Base-by-base conservation (phyloP, 1,284 basidiomycete genomes). In the Naganishia sp. region DNA sequence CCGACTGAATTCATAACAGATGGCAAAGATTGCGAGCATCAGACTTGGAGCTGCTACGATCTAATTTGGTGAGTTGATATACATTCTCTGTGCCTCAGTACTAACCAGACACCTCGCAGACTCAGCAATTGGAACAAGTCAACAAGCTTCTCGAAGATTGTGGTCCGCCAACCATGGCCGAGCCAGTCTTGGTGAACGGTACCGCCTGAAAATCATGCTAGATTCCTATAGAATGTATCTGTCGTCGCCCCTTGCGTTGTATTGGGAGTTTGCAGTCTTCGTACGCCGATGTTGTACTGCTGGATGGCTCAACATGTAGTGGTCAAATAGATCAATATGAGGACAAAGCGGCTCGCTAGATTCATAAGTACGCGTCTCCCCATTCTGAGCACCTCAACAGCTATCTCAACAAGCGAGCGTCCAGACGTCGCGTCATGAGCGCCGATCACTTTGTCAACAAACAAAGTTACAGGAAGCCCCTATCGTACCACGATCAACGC, bases 61-160 rank as follows among this genome's bases (percentile, higher is more conserved):
- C 23, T 18, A 61, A 52, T 18, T 42, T 61, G 48, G 57, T 61
- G 50, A 21, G 57, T 43, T 3, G 9, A 33, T 9, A 25, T 21
- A 15, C 6, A 10, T 10, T 3, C 33, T 5, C 36, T 4, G 18
- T n/a, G 16, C 15, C 0, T 55, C 18, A 16, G 42, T 1, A 11
- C n/a, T 46, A 11, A 39, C 28, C 10, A 9, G 10, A 2, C 16
- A 18, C 6, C 21, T 21, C 21, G 11, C 57, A 61, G 57, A 61
- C 36, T 49, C 46, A 50, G 33, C 57, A 61, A 50, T 39, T 61
- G 16, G 57, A 61, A 9, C 48, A 52, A 25, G 48, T 61, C 13
- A 61, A 61, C 57, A 61, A 43, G 57, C 48, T 49, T 16, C 36
- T 61, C 18, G 57, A 52, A 16, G 21, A 46, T 21, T 61, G 57